phyloP scores from a whole-genome alignment of 257 asterid species.

The Petrea volubilis region DNA sequence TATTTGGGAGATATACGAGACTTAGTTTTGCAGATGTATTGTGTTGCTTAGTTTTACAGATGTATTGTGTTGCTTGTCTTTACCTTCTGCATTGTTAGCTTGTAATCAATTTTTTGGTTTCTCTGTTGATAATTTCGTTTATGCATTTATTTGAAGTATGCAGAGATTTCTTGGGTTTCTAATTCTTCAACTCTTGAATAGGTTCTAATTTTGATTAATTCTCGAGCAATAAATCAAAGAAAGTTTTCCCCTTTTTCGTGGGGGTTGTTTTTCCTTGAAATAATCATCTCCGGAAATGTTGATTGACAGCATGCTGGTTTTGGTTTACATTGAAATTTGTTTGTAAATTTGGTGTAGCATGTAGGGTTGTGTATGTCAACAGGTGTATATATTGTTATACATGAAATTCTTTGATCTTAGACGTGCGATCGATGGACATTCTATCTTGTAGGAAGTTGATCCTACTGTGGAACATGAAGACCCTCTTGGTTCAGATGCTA shows the following conservation, averaged over 20 bases:
- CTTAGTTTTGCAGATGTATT: not conserved
- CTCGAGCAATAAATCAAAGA: not conserved
- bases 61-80: not conserved
- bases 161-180: not conserved
- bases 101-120: not conserved
- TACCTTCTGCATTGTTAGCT: not conserved
- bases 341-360: no score
- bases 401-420: not conserved
- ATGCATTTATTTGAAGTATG: not conserved
- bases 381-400: no score
- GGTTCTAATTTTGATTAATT: not conserved
- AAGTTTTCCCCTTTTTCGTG: no score
- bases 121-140: not conserved
- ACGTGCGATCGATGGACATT: not conserved
- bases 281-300: not conserved
- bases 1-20: not conserved
- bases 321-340: no score
- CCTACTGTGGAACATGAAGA: constrained; percentile 88
- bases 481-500: constrained; percentile 46
- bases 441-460: constrained; percentile 75
- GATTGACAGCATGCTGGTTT: no score
- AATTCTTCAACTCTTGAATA: not conserved
- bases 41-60: not conserved
- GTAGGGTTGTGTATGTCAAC: no score
- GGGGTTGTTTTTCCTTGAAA: not conserved